phyloP scores from a whole-genome alignment of 768 basidiomycete genomes.

The Pleurotus pulmonarius region DNA sequence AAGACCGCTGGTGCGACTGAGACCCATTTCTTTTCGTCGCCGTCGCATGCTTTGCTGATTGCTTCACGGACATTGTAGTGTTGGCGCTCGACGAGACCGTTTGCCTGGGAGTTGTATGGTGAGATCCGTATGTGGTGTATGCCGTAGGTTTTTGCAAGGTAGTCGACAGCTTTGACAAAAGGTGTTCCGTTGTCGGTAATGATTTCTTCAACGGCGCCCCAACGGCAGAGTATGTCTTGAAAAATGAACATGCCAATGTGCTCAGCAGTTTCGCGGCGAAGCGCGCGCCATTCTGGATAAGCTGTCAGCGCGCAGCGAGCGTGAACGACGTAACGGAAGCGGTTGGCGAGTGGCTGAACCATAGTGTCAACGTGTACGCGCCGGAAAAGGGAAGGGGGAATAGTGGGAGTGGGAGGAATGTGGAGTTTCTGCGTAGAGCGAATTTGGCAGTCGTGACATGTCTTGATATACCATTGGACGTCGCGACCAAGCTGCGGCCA shows the following conservation, averaged over 20 bases:
- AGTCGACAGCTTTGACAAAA: conserved; percentile 22
- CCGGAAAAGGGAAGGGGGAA: conserved; percentile 22
- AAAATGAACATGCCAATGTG: conserved; percentile 28
- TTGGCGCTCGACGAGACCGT: conserved; percentile 26
- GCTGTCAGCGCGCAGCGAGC: conserved; percentile 27
- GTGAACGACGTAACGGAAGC: conserved; percentile 31
- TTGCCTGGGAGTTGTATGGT: conserved; percentile 30
- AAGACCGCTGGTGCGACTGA: conserved; percentile 18
- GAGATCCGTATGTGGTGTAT: conserved; percentile 37
- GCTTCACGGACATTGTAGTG: conserved; percentile 17
- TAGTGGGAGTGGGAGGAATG: conserved; percentile 14
- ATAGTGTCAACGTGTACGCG: too few relatives aligned
- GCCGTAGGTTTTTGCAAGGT: conserved; percentile 18
- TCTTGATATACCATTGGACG: conserved; percentile 19
- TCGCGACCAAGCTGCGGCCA: conserved; percentile 23
- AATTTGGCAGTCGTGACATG: conserved; percentile 27
- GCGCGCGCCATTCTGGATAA: conserved; percentile 26
- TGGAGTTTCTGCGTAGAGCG: conserved; percentile 17
- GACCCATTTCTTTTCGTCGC: conserved; percentile 30
- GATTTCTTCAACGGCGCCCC: conserved; percentile 31
- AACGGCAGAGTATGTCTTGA: conserved; percentile 23
- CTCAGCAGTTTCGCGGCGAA: conserved; percentile 22
- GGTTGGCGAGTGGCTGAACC: too few relatives aligned
- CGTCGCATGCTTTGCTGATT: conserved; percentile 21
- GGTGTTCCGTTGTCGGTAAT: conserved; percentile 34